Base-by-base conservation (phyloP, 352 stramenopile species). In the Globisporangium solare region DNA sequence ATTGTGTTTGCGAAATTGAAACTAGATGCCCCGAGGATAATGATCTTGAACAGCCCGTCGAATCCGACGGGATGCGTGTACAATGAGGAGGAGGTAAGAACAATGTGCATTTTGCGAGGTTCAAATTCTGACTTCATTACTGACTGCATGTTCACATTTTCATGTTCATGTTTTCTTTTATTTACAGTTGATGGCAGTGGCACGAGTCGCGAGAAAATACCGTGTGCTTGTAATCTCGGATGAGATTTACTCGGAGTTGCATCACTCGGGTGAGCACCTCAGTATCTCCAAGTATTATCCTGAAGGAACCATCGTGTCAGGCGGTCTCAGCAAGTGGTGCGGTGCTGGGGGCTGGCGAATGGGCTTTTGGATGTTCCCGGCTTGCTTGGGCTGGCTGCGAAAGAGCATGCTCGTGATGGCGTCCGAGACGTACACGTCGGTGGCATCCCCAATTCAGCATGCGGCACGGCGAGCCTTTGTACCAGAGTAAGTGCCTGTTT, bases 361-460 rank as follows among this genome's bases (percentile, higher is more conserved):
- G 72, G 86, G 86, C 6, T 94, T 94, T 56, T 95, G 85, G 83
- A 63, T 94, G 3, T 95, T 95, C 48, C 83, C 84, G 3, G 70
- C 71, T 17, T 83, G 66, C 32, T 74, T 95, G 74, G 62, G 61
- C 54, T 95, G 86, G 86, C 65, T 95, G 17, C 83, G 84, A 22
- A 86, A 84, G 56, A 90, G 73, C 46, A 95, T 95, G 86, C 71
- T 94, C 18, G 83, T 93, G 39, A 94, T 94, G 83, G 86, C 86
- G 2, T 94, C 84, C 6, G 85, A 95, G 71, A 94, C 86, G 15
- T 95, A 92, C 67, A 94, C 86, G 13, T 93, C 83, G 0, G 86
- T 95, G 1, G 82, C 83, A 2, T 90, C 86, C 13, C 86, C 86
- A 24, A 91, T 95, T 55, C 86, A 95, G 62, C 74, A 95, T 63